Evolutionary conservation across 768 basidiomycete species (phyloP).

Genomic region (Tulasnella sp.): DNA sequence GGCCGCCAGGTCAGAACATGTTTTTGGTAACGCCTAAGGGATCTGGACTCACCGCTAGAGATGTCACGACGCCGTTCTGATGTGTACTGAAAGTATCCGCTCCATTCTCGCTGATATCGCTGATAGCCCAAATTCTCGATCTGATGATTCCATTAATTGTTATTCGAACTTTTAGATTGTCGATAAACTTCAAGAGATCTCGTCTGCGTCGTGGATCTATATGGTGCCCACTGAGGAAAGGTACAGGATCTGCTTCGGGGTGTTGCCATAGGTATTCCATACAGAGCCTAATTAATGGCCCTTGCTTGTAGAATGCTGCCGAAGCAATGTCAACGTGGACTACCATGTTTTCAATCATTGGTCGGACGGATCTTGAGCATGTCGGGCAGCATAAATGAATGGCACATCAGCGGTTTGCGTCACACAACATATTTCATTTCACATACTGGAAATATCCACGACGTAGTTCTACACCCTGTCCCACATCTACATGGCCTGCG

Average conservation of each 20-base stretch:
- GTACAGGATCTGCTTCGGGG: constrained; percentile 37
- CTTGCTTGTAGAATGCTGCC: constrained; percentile 60
- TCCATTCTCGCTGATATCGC: constrained; percentile 54
- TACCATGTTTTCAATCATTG: constrained; percentile 58
- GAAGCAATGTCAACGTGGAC: constrained; percentile 77
- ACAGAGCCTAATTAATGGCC: constrained; percentile 55
- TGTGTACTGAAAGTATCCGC: constrained; percentile 55
- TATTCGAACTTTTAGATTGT: constrained; percentile 23
- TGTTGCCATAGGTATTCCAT: background rate
- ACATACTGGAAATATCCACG: constrained; percentile 69
- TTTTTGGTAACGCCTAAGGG: constrained; percentile 31
- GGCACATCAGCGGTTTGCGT: background rate
- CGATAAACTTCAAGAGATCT: constrained; percentile 18
- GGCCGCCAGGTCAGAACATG: background rate
- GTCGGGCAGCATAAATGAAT: too few species aligned
- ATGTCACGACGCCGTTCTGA: constrained; percentile 49
- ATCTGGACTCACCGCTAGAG: constrained; percentile 32
- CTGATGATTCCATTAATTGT: background rate
- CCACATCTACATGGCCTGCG: constrained; percentile 47
- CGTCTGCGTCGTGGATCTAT: background rate
- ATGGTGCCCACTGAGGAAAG: constrained; percentile 42
- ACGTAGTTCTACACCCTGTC: constrained; percentile 64
- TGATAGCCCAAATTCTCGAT: constrained; percentile 52
- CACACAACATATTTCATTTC: too few species aligned
- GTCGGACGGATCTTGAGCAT: constrained; percentile 53